Evolutionary conservation across 805 yeast species (phyloP), one percentile per base, ranked within the genome.

Genomic region (Ogataea wickerhamii): DNA sequence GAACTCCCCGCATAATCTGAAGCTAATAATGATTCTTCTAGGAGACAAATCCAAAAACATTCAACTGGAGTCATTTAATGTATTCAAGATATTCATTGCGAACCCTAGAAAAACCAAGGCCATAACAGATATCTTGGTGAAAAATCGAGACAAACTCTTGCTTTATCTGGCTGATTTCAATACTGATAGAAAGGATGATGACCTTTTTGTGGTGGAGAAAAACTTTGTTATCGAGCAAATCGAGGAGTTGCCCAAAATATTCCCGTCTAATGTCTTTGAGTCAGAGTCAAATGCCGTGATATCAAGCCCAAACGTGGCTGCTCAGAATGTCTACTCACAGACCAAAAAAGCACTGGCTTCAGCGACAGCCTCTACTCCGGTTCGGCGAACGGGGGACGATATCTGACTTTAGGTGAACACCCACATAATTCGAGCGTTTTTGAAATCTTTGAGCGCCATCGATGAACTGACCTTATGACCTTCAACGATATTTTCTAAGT

Each of bases 1-100:
- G 44, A 82, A 79, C 51, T 81, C 82, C 37, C 79, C 93, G 1
- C 87, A 82, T 36, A 88, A 88, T 58, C 67, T 93, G 53, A 93
- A 91, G 60, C 64, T 88, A 38, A 75, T 87, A 19, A 93, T 93
- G 98, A 73, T 82, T 25, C 63, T 88, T 44, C 66, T 93, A 47
- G 81, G 93, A 42, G 97, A 91, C 60, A 85, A 83, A 62, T 87
- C 94, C 46, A 85, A 83, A 55, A 89, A 89, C 60, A 73, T 93
- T 41, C 96, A 89, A 58, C 63, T 78, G 38, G 98, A 93, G 60
- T 88, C 95, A 4, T 93, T 93, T 56, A 89, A 93, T 48, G 82
- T 91, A 26, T 91, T 93, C 67, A 93, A 91, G 64, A 84, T 89
- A 27, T 87, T 93, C 62, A 88, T 88, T n/a, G 98, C 96, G 4